Evolutionary conservation across 1,284 basidiomycete species (phyloP).

Genomic region (Ganoderma resinaceum): DNA sequence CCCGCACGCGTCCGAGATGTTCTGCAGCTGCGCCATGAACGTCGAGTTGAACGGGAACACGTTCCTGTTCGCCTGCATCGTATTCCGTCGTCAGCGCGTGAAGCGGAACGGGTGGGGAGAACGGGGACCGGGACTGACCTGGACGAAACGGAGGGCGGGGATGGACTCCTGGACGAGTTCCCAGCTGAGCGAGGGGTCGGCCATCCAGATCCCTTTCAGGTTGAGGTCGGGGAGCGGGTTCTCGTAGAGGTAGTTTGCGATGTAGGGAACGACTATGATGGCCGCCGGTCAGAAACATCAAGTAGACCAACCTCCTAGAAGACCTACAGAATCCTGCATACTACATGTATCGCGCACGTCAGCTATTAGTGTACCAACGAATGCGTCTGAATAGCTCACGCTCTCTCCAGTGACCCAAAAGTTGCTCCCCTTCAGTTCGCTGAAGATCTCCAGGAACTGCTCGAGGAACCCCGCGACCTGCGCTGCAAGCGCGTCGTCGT

Average conservation of each 20-base stretch:
- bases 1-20: conserved; percentile 46
- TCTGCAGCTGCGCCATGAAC: conserved; percentile 43
- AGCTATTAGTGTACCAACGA: conserved; percentile 31
- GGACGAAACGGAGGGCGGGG: conserved; percentile 46
- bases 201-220: conserved; percentile 48
- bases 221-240: conserved; percentile 45
- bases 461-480: conserved; percentile 46
- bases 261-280: conserved; percentile 45
- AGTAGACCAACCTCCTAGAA: not conserved
- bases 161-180: conserved; percentile 47
- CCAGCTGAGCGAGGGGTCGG: conserved; percentile 47
- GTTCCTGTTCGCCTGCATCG: conserved; percentile 53
- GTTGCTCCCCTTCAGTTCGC: conserved; percentile 47
- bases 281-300: not conserved
- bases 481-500: conserved; percentile 47
- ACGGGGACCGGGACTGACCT: conserved; percentile 29
- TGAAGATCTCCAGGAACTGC: conserved; percentile 48
- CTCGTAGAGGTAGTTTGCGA: conserved; percentile 49
- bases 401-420: conserved; percentile 48
- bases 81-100: not conserved
- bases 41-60: conserved; percentile 52
- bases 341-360: conserved; percentile 24
- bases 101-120: not conserved
- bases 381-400: conserved; percentile 37
- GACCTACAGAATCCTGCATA: conserved; percentile 48